These are phyloP conservation scores for Zizania latifolia DNA, from an alignment of 176 grass and related monocot species.

Conservation along the genomic window DNA sequence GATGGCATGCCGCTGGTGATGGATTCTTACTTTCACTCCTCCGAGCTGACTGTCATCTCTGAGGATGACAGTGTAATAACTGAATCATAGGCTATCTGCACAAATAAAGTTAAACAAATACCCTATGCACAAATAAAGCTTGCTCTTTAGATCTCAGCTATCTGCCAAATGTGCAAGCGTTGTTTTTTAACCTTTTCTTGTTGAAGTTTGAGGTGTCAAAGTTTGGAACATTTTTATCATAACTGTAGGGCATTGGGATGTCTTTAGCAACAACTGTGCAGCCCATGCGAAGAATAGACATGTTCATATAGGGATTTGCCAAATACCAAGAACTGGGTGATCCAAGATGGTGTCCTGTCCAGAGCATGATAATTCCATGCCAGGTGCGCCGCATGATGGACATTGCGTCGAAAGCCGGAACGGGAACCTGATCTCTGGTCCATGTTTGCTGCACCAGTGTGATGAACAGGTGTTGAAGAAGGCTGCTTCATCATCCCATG, in stretches of 20 bases:
- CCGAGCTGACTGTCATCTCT: background rate
- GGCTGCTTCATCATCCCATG: conserved; percentile 17
- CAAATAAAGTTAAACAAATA: too few species aligned
- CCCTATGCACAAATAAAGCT: too few species aligned
- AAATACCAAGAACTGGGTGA: conserved; percentile 38
- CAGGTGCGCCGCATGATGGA: conserved; percentile 5
- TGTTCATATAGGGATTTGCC: background rate
- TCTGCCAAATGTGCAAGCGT: too few species aligned
- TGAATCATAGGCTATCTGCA: too few species aligned
- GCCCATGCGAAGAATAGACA: conserved; percentile 25
- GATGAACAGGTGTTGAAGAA: conserved; percentile 26
- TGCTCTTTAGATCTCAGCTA: too few species aligned
- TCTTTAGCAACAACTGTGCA: conserved; percentile 17
- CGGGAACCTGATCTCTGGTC: conserved; percentile 39
- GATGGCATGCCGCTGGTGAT: background rate
- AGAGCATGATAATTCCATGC: conserved; percentile 50
- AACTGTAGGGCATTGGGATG: conserved; percentile 5
- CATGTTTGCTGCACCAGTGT: conserved; percentile 25
- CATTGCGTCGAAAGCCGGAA: conserved; percentile 22
- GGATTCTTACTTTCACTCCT: background rate
- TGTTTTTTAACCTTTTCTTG: too few species aligned
- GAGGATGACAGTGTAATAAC: background rate
- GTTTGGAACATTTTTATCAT: background rate
- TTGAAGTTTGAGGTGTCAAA: background rate
- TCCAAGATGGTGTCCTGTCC: conserved; percentile 27